Conservation (phyloP, 306 rosid species). For the Citrullus amarus region DNA sequence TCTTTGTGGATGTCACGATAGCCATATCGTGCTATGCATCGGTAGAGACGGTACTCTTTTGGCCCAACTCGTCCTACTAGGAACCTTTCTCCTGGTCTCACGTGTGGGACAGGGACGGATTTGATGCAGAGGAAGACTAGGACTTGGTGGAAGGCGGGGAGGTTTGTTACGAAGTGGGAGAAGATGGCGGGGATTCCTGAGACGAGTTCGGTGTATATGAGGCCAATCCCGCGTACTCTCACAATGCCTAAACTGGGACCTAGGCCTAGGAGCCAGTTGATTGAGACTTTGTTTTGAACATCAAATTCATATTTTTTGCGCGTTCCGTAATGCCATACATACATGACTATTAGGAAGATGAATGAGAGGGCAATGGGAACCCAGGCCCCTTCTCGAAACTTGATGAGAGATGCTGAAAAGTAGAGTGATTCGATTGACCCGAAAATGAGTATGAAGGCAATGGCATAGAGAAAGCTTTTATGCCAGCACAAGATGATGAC, state of each 20-base stretch:
- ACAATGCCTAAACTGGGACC: constrained; percentile 83
- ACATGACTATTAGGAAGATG: constrained; percentile 75
- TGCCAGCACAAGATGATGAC: constrained; percentile 93
- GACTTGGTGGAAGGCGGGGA: constrained; percentile 96
- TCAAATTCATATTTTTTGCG: constrained; percentile 85
- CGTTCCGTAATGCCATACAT: constrained; percentile 94
- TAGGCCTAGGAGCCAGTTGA: constrained; percentile 79
- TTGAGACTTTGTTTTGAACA: constrained; percentile 86
- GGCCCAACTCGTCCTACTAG: constrained; percentile 97
- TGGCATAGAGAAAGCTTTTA: constrained; percentile 42
- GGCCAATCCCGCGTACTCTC: constrained; percentile 87
- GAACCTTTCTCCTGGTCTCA: constrained; percentile 78
- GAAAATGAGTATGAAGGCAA: constrained; percentile 70
- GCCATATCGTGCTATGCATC: constrained; percentile 95
- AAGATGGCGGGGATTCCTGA: constrained; percentile 91
- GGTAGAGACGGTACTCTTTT: constrained; percentile 68
- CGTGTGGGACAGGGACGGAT: constrained; percentile 96
- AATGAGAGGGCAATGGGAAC: constrained; percentile 87
- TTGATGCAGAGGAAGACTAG: constrained; percentile 89
- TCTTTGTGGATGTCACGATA: constrained; percentile 83
- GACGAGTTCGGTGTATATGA: constrained; percentile 87
- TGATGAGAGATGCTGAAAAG: constrained; percentile 94
- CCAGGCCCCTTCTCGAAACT: constrained; percentile 97
- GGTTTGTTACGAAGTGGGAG: constrained; percentile 95
- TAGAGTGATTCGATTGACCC: constrained; percentile 95